A percentile compares a stretch with the other conserved stretches of the same genome.
Conservation (phyloP, 2,329 filamentous ascomycete species). For the Aspergillus brunneoviolaceus region DNA sequence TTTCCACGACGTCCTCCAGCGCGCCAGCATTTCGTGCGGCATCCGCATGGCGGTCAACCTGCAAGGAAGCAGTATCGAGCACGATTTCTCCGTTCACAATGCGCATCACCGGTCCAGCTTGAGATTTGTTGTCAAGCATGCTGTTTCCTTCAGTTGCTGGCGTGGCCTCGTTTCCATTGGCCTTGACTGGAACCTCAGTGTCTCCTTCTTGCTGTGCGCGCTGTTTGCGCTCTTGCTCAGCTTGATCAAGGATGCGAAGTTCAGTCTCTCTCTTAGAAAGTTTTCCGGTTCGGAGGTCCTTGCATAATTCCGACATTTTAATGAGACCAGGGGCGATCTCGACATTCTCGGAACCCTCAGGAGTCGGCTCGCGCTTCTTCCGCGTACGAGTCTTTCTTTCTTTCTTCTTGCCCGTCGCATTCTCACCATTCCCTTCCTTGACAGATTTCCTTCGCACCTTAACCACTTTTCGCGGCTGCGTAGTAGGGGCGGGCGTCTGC, state of each 20-base stretch:
- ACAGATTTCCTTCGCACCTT: conserved; percentile 29
- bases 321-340: conserved; percentile 55
- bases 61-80: conserved; percentile 52
- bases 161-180: conserved; percentile 26
- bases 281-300: conserved; percentile 54
- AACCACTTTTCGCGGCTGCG: conserved; percentile 19
- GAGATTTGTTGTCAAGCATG: conserved; percentile 24
- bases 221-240: conserved; percentile 49
- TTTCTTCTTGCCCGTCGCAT: conserved; percentile 25
- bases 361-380: conserved; percentile 43
- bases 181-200: conserved; percentile 24
- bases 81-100: conserved; percentile 60
- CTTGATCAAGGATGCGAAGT: conserved; percentile 58
- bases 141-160: conserved; percentile 22
- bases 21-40: conserved; percentile 50
- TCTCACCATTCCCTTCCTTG: conserved; percentile 25
- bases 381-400: conserved; percentile 28
- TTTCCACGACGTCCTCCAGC: conserved; percentile 47
- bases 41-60: conserved; percentile 57
- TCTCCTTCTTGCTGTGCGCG: conserved; percentile 38
- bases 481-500: conserved; percentile 19
- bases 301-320: conserved; percentile 60
- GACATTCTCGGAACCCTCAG: conserved; percentile 48
- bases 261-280: conserved; percentile 58
- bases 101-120: conserved; percentile 49